Percentiles rank a stretch among this genome's conserved stretches.
phyloP scores from a whole-genome alignment of 2,329 filamentous ascomycete species.

The Paecilomyces fulvus region DNA sequence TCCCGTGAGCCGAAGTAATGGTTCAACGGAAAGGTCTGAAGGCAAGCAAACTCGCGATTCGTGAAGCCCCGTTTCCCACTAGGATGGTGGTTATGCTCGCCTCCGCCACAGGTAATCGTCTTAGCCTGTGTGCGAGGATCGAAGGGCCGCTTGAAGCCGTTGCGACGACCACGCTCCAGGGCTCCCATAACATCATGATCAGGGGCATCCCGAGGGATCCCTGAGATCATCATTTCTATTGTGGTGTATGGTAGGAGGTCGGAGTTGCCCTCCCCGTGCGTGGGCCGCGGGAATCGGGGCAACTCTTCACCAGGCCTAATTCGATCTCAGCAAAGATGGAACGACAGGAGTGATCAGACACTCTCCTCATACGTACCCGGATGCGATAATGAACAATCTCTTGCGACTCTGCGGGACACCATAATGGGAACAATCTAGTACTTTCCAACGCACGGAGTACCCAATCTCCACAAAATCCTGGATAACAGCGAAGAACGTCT shows the following conservation, averaged over 20 bases:
- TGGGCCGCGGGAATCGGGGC: slow-evolving; percentile 56
- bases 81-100: slow-evolving; percentile 57
- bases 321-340: slow-evolving; percentile 40
- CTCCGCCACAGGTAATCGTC: slow-evolving; percentile 56
- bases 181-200: slow-evolving; percentile 35
- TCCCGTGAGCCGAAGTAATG: slow-evolving; percentile 48
- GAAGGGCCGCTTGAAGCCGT: slow-evolving; percentile 31
- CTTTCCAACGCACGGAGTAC: slow-evolving; percentile 63
- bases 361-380: slow-evolving; percentile 35
- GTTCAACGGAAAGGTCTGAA: slow-evolving; percentile 60
- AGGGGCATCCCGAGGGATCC: slow-evolving; percentile 30
- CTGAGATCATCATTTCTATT: slow-evolving; percentile 33
- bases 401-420: slow-evolving; percentile 43
- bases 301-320: slow-evolving; percentile 63
- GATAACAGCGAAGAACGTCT: slow-evolving; percentile 53
- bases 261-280: slow-evolving; percentile 39
- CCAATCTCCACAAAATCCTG: slow-evolving; percentile 54
- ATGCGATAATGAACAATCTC: slow-evolving; percentile 45
- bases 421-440: slow-evolving; percentile 44
- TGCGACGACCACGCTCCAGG: slow-evolving; percentile 10
- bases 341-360: slow-evolving; percentile 3
- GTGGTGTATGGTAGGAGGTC: slow-evolving; percentile 30
- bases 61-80: slow-evolving; percentile 57
- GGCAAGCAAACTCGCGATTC: slow-evolving; percentile 55
- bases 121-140: slow-evolving; percentile 43